A percentile compares a stretch with the other conserved stretches of the same genome.
These are phyloP conservation scores for Acanthamoeba royreba DNA, from an alignment of 208 protist genomes.

Conservation along the genomic window DNA sequence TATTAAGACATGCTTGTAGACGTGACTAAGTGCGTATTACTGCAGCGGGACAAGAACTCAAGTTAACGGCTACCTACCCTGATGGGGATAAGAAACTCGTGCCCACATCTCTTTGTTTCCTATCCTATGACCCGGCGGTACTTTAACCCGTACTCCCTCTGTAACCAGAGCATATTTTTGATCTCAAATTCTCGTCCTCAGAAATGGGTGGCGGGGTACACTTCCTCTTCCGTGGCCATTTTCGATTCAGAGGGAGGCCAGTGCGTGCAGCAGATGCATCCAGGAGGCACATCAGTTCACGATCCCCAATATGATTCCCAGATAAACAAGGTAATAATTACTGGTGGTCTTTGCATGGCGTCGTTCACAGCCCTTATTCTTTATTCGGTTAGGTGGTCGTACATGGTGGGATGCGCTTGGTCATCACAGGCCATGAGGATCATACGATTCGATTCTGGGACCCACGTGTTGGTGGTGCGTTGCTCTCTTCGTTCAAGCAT, in stretches of 20 bases:
- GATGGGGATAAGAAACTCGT: background rate
- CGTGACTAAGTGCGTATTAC: background rate
- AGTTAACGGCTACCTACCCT: background rate
- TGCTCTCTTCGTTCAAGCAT: background rate
- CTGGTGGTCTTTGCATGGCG: too few relatives aligned
- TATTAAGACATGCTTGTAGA: background rate
- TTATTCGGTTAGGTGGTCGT: too few relatives aligned
- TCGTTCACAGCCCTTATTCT: too few relatives aligned
- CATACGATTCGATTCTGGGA: constrained; percentile 64
- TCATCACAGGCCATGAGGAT: constrained; percentile 56
- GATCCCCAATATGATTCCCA: background rate
- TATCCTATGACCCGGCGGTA: background rate
- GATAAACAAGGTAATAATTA: background rate
- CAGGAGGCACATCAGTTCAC: background rate
- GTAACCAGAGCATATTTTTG: too few relatives aligned
- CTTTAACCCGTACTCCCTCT: background rate
- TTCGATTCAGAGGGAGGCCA: constrained; percentile 41
- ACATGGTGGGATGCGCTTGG: constrained; percentile 32
- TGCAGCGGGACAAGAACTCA: background rate
- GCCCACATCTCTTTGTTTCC: background rate
- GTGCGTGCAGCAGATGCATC: background rate
- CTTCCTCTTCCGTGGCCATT: background rate
- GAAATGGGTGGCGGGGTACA: constrained; percentile 11
- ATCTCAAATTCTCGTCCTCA: background rate
- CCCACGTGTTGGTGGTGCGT: background rate